A percentile compares a stretch with the other conserved stretches of the same genome.
Evolutionary conservation across 108 stramenopile genomes (phyloP).

Genomic region (Nannochloropsis oceanica): DNA sequence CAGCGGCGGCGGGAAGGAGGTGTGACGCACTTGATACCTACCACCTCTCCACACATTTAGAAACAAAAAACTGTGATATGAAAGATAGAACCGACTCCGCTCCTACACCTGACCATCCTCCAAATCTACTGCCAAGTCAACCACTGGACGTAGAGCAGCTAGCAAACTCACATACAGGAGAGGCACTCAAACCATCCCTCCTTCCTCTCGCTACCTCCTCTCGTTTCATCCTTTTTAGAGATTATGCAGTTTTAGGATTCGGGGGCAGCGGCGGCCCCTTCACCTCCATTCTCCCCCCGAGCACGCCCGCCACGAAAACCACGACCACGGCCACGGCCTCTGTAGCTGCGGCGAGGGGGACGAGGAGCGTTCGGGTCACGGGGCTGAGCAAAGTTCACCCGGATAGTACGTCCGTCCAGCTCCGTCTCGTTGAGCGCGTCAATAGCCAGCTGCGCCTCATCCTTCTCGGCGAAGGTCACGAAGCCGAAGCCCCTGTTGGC

Average conservation of each 20-base stretch:
- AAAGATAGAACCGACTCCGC: too few species aligned
- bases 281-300: neutral
- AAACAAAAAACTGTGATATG: too few species aligned
- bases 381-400: neutral
- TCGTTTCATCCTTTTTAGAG: too few species aligned
- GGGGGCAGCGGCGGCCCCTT: neutral
- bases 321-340: neutral
- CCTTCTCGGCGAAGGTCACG: neutral
- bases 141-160: too few species aligned
- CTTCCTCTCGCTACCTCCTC: too few species aligned
- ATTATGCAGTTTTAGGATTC: neutral
- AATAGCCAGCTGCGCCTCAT: neutral
- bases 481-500: neutral
- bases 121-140: too few species aligned
- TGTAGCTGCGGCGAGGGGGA: neutral
- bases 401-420: neutral
- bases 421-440: neutral
- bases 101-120: too few species aligned
- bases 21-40: too few species aligned
- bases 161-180: too few species aligned
- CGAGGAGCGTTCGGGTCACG: neutral
- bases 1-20: too few species aligned
- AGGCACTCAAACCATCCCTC: too few species aligned
- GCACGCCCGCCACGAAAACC: neutral
- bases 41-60: too few species aligned